Evolutionary conservation across 306 rosid genomes (phyloP).

Genomic region (Cotoneaster glaucophyllus): DNA sequence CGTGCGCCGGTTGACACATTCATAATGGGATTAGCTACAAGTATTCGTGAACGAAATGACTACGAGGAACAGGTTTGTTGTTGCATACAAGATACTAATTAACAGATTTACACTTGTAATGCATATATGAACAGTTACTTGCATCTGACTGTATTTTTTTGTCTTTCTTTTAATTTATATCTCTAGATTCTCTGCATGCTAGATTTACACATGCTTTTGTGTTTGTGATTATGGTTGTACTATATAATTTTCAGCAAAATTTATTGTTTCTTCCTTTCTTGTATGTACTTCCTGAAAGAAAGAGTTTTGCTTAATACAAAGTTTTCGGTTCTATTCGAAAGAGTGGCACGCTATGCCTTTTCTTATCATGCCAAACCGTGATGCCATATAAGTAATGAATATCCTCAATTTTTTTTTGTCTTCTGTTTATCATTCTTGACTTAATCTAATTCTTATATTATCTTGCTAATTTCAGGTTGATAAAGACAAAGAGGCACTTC

Average conservation of each 20-base stretch:
- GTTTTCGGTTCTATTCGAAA: neutral
- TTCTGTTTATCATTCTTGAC: neutral
- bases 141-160: neutral
- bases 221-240: neutral
- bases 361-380: neutral
- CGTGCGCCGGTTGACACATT: slow-evolving; percentile 95
- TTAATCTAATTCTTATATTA: slow-evolving; percentile 12
- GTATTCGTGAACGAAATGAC: slow-evolving; percentile 92
- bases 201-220: neutral
- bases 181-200: neutral
- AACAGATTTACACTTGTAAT: neutral
- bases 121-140: neutral
- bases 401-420: neutral
- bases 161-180: neutral
- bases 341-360: neutral
- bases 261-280: neutral
- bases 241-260: neutral
- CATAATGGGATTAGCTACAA: slow-evolving; percentile 92
- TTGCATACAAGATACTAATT: slow-evolving; percentile 5
- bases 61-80: slow-evolving; percentile 76
- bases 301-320: neutral
- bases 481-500: slow-evolving; percentile 75
- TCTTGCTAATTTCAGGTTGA: slow-evolving; percentile 56
- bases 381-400: neutral
- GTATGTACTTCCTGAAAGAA: neutral